Evolutionary conservation across 2,329 filamentous ascomycete genomes (phyloP).

Genomic region (Colletotrichum echinochloae): DNA sequence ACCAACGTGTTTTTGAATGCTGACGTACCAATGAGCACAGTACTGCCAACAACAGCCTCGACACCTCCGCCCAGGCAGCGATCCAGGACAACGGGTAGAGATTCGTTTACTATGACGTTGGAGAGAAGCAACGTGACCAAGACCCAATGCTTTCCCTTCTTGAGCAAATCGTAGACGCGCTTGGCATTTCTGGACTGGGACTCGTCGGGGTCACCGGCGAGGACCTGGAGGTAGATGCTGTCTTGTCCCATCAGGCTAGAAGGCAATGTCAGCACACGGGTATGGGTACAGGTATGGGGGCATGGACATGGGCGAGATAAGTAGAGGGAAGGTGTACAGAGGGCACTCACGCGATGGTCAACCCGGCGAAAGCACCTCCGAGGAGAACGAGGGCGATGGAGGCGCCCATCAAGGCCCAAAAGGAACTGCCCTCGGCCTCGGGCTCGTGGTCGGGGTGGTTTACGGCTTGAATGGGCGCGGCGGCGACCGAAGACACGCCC

Average conservation of each 20-base stretch:
- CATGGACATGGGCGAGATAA: background rate
- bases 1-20: conserved; percentile 3
- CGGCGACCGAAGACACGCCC: conserved; percentile 61
- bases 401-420: conserved; percentile 85
- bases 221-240: conserved; percentile 96
- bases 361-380: conserved; percentile 92
- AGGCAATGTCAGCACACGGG: conserved; percentile 36
- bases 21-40: conserved; percentile 85
- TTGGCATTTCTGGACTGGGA: conserved; percentile 88
- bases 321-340: background rate
- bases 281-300: background rate
- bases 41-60: conserved; percentile 93
- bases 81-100: conserved; percentile 93
- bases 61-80: conserved; percentile 93
- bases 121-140: conserved; percentile 92
- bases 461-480: conserved; percentile 56
- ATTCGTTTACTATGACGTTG: conserved; percentile 99
- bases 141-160: conserved; percentile 97
- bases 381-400: conserved; percentile 86
- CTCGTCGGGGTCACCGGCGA: conserved; percentile 85
- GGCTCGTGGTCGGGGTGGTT: conserved; percentile 59
- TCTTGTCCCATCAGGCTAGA: conserved; percentile 77
- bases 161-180: conserved; percentile 82
- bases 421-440: conserved; percentile 68
- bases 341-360: conserved; percentile 83